Conservation (phyloP, 805 yeast species). For the Spathaspora passalidarum region DNA sequence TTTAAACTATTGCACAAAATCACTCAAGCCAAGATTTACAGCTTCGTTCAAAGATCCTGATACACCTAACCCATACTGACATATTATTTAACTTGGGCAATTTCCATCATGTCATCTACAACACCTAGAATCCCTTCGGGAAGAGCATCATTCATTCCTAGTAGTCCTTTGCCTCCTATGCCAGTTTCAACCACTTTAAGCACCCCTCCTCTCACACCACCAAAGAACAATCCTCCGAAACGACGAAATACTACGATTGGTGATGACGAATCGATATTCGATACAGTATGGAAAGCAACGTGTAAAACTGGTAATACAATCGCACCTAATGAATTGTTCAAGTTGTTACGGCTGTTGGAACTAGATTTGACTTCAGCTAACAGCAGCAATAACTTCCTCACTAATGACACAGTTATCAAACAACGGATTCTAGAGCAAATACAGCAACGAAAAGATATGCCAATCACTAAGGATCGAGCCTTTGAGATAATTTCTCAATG, state of each 20-base stretch:
- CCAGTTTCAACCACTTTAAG: background rate
- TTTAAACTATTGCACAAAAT: no score
- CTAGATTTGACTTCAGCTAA: background rate
- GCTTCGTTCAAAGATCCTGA: no score
- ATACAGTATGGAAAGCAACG: slow-evolving; percentile 2
- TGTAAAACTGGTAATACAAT: background rate
- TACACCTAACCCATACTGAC: no score
- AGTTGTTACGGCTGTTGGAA: slow-evolving; percentile 5
- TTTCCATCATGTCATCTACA: background rate
- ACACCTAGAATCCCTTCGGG: background rate
- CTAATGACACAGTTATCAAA: slow-evolving; percentile 2
- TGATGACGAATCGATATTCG: slow-evolving; percentile 1
- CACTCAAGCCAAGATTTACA: no score
- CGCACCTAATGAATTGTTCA: background rate
- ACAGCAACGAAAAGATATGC: background rate
- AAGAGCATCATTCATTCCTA: background rate
- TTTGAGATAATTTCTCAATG: slow-evolving; percentile 11
- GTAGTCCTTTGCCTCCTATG: background rate
- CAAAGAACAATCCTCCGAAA: background rate
- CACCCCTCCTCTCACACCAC: background rate
- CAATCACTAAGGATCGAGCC: slow-evolving; percentile 10
- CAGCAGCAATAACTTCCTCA: background rate
- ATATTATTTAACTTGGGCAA: background rate
- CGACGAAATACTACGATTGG: background rate
- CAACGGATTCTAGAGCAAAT: background rate